A percentile compares a stretch with the other conserved stretches of the same genome.
Evolutionary conservation across 441 rosid species (phyloP).

Genomic region (Capsella rubella): DNA sequence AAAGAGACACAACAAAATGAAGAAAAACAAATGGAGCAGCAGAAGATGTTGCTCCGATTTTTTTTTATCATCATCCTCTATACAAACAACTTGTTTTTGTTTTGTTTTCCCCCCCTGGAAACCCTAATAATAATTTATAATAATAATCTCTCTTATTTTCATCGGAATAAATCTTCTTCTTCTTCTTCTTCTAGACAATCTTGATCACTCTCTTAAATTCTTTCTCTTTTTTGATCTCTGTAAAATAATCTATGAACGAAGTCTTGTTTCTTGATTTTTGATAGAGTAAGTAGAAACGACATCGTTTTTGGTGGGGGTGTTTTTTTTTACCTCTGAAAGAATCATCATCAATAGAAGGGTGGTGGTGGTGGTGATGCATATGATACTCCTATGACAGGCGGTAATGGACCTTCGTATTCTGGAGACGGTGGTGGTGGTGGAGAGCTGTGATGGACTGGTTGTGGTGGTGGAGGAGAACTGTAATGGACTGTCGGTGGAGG

Average conservation of each 20-base stretch:
- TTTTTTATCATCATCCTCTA: constrained; percentile 41
- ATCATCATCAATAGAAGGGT: constrained; percentile 75
- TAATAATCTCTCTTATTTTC: constrained; percentile 32
- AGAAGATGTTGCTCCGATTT: constrained; percentile 47
- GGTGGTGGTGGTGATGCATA: constrained; percentile 98
- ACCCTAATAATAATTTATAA: constrained; percentile 12
- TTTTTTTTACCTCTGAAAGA: constrained; percentile 55
- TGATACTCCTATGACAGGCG: constrained; percentile 79
- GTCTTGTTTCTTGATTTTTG: constrained; percentile 28
- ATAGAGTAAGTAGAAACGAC: constrained; percentile 58
- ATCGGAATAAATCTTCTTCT: constrained; percentile 25
- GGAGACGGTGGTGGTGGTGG: constrained; percentile 68
- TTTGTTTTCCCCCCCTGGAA: constrained; percentile 7
- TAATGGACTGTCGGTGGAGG: constrained; percentile 51
- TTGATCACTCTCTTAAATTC: constrained; percentile 39
- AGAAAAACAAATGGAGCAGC: constrained; percentile 45
- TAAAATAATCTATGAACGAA: constrained; percentile 40
- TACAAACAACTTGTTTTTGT: constrained; percentile 32
- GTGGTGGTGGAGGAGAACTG: constrained; percentile 42
- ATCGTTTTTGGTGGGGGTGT: constrained; percentile 36
- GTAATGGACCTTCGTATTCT: constrained; percentile 82
- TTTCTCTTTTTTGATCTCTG: constrained; percentile 20
- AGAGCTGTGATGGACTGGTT: constrained; percentile 33
- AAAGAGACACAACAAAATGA: constrained; percentile 23
- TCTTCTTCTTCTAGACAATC: constrained; percentile 37